phyloP scores from a whole-genome alignment of 805 yeast species.

The Ogataea nakhonphanomensis region DNA sequence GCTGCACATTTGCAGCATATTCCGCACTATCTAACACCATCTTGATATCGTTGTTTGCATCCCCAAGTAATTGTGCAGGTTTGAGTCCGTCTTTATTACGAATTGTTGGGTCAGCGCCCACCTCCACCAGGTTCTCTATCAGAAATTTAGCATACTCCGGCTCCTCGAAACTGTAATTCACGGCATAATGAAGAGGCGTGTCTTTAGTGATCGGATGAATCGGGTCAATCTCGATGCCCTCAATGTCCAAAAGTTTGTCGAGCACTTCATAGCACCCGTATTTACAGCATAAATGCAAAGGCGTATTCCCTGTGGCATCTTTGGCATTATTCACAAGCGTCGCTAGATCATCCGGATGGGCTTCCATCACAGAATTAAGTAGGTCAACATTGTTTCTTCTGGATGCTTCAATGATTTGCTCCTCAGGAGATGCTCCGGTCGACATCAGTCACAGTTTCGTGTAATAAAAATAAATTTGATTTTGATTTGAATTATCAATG shows the following conservation, averaged over 20 bases:
- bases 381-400: constrained; percentile 85
- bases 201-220: constrained; percentile 66
- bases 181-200: constrained; percentile 88
- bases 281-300: constrained; percentile 77
- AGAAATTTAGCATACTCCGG: constrained; percentile 81
- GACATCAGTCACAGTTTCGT: constrained; percentile 2
- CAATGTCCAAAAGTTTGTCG: constrained; percentile 78
- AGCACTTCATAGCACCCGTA: constrained; percentile 84
- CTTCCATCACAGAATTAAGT: constrained; percentile 49
- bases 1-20: constrained; percentile 52
- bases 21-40: constrained; percentile 80
- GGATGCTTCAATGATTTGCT: constrained; percentile 82
- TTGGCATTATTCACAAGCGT: constrained; percentile 61
- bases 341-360: constrained; percentile 38
- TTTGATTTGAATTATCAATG: not conserved
- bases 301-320: constrained; percentile 76
- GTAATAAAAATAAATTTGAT: not conserved
- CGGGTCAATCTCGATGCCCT: constrained; percentile 90
- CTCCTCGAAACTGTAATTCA: constrained; percentile 68
- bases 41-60: constrained; percentile 52
- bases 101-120: constrained; percentile 79
- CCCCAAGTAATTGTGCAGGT: constrained; percentile 64
- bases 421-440: constrained; percentile 68
- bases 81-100: constrained; percentile 61
- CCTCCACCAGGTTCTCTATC: constrained; percentile 79